phyloP scores from a whole-genome alignment of 2,329 filamentous ascomycete genomes.

The Hypoxylon sp. region DNA sequence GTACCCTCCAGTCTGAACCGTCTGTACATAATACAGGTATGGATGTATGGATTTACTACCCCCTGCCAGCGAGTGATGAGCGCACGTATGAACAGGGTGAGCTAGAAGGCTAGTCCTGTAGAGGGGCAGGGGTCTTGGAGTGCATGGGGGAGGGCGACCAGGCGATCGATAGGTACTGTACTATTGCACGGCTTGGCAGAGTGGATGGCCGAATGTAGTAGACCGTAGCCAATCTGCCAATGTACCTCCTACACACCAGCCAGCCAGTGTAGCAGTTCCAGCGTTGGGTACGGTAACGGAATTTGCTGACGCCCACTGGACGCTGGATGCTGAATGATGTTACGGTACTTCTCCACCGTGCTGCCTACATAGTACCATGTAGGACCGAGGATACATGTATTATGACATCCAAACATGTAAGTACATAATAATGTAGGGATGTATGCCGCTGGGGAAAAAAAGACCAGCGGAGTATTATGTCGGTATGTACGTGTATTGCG shows the following conservation, averaged over 20 bases:
- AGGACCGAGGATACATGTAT: constrained; percentile 26
- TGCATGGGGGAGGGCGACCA: constrained; percentile 23
- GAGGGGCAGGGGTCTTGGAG: constrained; percentile 33
- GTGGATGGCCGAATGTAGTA: constrained; percentile 44
- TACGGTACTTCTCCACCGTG: constrained; percentile 40
- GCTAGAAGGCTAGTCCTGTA: constrained; percentile 39
- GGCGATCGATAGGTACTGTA: constrained; percentile 46
- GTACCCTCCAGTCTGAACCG: not conserved
- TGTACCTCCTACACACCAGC: constrained; percentile 2
- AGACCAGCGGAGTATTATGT: constrained; percentile 26
- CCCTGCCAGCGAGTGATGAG: constrained; percentile 36
- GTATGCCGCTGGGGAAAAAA: constrained; percentile 24
- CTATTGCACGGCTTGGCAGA: constrained; percentile 44
- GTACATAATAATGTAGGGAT: constrained; percentile 12
- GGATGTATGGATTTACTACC: not conserved
- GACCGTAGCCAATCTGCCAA: constrained; percentile 32
- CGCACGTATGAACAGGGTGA: constrained; percentile 45
- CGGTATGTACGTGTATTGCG: constrained; percentile 31
- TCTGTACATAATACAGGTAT: constrained; percentile 1
- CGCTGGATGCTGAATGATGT: constrained; percentile 31
- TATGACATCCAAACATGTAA: constrained; percentile 26
- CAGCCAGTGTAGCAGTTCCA: constrained; percentile 5
- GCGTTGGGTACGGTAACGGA: constrained; percentile 39
- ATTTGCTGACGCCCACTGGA: constrained; percentile 27
- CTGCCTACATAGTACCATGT: not conserved